Conservation (phyloP, 2,329 filamentous ascomycete species). For the Nannizzia gypsea region DNA sequence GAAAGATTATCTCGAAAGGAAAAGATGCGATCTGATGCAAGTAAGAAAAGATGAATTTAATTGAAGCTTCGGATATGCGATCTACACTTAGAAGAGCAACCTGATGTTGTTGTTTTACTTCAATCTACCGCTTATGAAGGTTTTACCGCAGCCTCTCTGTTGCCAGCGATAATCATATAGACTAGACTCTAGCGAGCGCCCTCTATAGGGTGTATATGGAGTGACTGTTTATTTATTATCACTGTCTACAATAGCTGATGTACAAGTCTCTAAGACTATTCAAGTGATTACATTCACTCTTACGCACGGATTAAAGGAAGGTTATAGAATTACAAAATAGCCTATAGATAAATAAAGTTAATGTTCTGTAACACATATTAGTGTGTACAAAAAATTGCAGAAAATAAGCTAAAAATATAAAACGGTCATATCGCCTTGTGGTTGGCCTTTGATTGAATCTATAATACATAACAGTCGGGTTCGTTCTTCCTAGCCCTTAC, state of each 20-base stretch:
- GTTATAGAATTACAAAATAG: neutral
- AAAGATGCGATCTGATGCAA: conserved; percentile 32
- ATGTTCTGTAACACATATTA: neutral
- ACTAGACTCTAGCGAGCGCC: too few relatives aligned
- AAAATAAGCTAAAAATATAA: neutral
- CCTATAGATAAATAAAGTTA: neutral
- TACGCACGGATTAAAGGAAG: too few relatives aligned
- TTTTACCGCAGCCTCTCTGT: too few relatives aligned
- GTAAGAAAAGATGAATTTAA: conserved; percentile 22
- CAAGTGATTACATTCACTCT: too few relatives aligned
- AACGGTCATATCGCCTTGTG: neutral
- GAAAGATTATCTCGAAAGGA: conserved; percentile 47
- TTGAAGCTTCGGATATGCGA: neutral
- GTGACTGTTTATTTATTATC: neutral
- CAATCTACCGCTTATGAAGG: neutral
- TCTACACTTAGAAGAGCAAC: neutral
- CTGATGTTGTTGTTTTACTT: neutral
- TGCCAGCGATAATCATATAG: too few relatives aligned
- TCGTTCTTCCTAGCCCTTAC: too few relatives aligned
- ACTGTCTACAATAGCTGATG: too few relatives aligned
- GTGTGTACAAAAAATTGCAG: neutral
- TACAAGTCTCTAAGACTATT: too few relatives aligned
- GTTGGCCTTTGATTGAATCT: neutral
- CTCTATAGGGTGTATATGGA: too few relatives aligned
- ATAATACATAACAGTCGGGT: neutral